These are phyloP conservation scores for Phytopythium oedochilum DNA, from an alignment of 352 stramenopile genomes.

Conservation along the genomic window DNA sequence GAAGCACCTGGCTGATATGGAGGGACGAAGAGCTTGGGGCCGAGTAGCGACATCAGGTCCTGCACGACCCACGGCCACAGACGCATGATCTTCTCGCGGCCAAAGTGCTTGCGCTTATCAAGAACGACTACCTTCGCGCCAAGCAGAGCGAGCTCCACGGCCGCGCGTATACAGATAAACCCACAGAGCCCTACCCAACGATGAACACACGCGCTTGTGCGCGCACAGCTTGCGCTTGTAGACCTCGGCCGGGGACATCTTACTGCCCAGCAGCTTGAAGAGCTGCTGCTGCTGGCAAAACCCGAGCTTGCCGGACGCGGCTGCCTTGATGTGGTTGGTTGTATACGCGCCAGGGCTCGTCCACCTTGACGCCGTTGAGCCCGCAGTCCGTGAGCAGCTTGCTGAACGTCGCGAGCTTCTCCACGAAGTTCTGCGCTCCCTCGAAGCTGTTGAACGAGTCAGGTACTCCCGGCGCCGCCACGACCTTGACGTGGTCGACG, in stretches of 20 bases:
- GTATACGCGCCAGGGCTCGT: slow-evolving; percentile 56
- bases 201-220: slow-evolving; percentile 71
- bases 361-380: slow-evolving; percentile 41
- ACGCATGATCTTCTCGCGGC: slow-evolving; percentile 79
- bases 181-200: slow-evolving; percentile 68
- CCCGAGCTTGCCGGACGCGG: slow-evolving; percentile 46
- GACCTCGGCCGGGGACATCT: slow-evolving; percentile 39
- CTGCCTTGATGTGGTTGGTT: slow-evolving; percentile 60
- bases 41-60: slow-evolving; percentile 69
- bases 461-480: slow-evolving; percentile 29
- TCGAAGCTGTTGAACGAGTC: slow-evolving; percentile 66
- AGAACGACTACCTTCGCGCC: slow-evolving; percentile 70
- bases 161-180: slow-evolving; percentile 64
- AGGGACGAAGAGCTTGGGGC: slow-evolving; percentile 78
- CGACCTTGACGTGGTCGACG: slow-evolving; percentile 32
- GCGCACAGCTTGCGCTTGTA: slow-evolving; percentile 56
- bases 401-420: slow-evolving; percentile 50
- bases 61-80: slow-evolving; percentile 84
- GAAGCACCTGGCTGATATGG: too few species aligned
- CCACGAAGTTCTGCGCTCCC: slow-evolving; percentile 51
- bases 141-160: slow-evolving; percentile 67
- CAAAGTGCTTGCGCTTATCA: slow-evolving; percentile 82
- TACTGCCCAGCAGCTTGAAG: slow-evolving; percentile 64
- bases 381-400: slow-evolving; percentile 49
- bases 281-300: slow-evolving; percentile 79